These are phyloP conservation scores for Neurospora sp. DNA, from an alignment of 495 filamentous ascomycete genomes.

Conservation along the genomic window DNA sequence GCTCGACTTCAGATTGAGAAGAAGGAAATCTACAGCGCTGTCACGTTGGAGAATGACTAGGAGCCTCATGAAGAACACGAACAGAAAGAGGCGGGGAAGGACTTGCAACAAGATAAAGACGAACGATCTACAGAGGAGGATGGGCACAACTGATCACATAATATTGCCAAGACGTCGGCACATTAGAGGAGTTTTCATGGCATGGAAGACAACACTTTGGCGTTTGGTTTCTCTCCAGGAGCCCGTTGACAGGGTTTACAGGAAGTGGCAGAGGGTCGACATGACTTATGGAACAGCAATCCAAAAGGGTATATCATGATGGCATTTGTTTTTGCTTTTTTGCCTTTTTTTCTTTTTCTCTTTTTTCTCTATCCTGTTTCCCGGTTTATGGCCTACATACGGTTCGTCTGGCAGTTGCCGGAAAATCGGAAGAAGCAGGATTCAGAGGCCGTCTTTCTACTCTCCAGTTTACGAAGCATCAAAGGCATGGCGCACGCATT, in stretches of 20 bases:
- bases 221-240: neutral
- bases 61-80: neutral
- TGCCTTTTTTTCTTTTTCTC: neutral
- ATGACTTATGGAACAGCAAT: constrained; percentile 1
- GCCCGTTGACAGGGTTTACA: neutral
- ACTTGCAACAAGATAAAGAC: neutral
- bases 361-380: neutral
- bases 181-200: neutral
- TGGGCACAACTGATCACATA: neutral
- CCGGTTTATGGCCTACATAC: neutral
- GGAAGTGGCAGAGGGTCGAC: neutral
- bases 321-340: neutral
- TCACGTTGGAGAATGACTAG: neutral
- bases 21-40: constrained; percentile 49
- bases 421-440: neutral
- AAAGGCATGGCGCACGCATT: neutral
- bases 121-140: neutral
- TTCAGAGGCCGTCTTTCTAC: neutral
- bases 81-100: neutral
- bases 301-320: neutral
- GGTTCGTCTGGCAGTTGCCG: neutral
- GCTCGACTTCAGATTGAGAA: constrained; percentile 52
- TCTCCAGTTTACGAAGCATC: neutral
- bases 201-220: neutral
- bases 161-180: neutral